Evolutionary conservation across 169 alveolate species (phyloP).

Genomic region (Cryptosporidium baileyi): DNA sequence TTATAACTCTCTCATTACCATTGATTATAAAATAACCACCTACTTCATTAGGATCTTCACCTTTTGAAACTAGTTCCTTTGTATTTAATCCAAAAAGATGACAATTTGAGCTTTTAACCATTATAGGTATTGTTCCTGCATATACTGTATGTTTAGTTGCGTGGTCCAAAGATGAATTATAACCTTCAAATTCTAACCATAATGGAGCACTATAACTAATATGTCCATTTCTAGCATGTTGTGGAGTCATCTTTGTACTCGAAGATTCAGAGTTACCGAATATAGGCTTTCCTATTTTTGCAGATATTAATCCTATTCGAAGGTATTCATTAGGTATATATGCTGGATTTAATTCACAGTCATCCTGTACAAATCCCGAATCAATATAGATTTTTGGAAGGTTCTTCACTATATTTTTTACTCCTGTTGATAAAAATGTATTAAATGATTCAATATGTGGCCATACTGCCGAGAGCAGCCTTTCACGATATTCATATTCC

Average conservation of each 20-base stretch:
- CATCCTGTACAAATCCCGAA: conserved; percentile 55
- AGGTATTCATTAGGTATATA: conserved; percentile 52
- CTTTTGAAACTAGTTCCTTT: conserved; percentile 89
- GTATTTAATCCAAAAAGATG: conserved; percentile 88
- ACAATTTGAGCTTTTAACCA: conserved; percentile 95
- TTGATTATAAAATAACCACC: conserved; percentile 99
- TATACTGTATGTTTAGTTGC: conserved; percentile 76
- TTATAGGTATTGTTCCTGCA: conserved; percentile 96
- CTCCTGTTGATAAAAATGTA: conserved; percentile 20
- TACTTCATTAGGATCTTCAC: conserved; percentile 97
- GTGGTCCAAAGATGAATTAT: conserved; percentile 81
- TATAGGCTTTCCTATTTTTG: conserved; percentile 61
- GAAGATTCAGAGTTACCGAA: conserved; percentile 69
- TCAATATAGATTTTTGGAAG: conserved; percentile 44
- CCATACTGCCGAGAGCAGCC: conserved; percentile 66
- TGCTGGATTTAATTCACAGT: conserved; percentile 50
- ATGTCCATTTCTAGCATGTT: conserved; percentile 90
- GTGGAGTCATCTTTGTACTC: conserved; percentile 84
- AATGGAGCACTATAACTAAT: conserved; percentile 91
- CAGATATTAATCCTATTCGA: conserved; percentile 32
- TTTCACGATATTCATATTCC: conserved; percentile 60
- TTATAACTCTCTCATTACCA: conserved; percentile 95
- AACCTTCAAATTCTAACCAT: conserved; percentile 83
- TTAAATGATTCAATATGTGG: conserved; percentile 68
- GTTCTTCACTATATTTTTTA: conserved; percentile 49